Evolutionary conservation across 2,329 filamentous ascomycete species (phyloP).

Genomic region (Penicillium palitans): DNA sequence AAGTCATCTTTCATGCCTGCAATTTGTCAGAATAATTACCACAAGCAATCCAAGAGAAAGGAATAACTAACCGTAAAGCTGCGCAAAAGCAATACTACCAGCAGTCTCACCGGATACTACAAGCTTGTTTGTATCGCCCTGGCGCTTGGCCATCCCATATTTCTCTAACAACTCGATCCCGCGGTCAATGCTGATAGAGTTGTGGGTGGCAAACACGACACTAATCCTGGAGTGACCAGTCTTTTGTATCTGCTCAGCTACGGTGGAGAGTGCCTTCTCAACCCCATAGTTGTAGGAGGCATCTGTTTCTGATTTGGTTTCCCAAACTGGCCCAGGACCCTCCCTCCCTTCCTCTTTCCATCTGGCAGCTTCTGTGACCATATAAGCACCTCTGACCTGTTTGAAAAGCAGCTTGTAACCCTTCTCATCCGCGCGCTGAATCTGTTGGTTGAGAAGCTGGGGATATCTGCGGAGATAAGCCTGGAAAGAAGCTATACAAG

Average conservation of each 20-base stretch:
- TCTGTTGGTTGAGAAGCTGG: background rate
- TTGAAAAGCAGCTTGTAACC: background rate
- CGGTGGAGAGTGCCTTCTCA: background rate
- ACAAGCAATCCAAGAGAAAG: background rate
- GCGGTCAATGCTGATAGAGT: background rate
- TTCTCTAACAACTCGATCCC: background rate
- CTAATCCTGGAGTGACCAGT: background rate
- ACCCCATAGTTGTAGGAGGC: background rate
- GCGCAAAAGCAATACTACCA: background rate
- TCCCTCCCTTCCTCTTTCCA: background rate
- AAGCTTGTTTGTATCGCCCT: background rate
- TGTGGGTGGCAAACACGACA: background rate
- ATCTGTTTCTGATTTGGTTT: background rate
- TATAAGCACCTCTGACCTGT: background rate
- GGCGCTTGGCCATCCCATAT: background rate
- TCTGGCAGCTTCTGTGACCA: background rate
- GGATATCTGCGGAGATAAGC: background rate
- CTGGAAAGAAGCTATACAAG: background rate
- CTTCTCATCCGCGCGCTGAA: background rate
- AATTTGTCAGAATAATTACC: background rate
- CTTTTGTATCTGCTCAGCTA: background rate
- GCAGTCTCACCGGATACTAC: background rate
- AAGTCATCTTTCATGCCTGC: background rate
- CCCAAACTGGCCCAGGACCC: background rate
- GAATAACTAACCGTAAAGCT: background rate